phyloP scores from a whole-genome alignment of 2,329 filamentous ascomycete species.

The Epichloe glyceriae region DNA sequence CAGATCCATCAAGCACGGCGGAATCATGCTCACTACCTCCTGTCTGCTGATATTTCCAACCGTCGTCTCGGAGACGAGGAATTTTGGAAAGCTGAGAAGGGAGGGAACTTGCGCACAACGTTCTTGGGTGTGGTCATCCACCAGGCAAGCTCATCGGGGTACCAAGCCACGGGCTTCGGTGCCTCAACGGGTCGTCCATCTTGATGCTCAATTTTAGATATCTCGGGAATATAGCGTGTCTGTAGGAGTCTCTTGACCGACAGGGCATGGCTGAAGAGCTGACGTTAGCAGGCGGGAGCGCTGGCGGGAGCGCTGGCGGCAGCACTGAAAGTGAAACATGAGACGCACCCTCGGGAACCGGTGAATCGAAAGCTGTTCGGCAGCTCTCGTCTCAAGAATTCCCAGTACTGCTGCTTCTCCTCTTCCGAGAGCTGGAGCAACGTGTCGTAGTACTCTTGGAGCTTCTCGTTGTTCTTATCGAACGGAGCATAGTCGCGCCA shows the following conservation, averaged over 20 bases:
- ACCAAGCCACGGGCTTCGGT: constrained; percentile 76
- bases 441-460: constrained; percentile 77
- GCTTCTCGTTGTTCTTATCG: constrained; percentile 67
- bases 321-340: background rate
- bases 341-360: constrained; percentile 68
- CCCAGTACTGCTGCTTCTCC: constrained; percentile 76
- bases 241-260: constrained; percentile 81
- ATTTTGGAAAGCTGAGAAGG: constrained; percentile 96
- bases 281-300: constrained; percentile 8
- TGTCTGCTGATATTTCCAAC: constrained; percentile 96
- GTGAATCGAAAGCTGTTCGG: constrained; percentile 98
- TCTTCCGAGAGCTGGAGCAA: constrained; percentile 63
- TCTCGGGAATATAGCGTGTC: constrained; percentile 80
- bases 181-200: constrained; percentile 75
- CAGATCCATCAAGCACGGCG: constrained; percentile 83
- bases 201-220: constrained; percentile 67
- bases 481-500: constrained; percentile 32
- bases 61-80: constrained; percentile 90
- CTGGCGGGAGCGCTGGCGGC: background rate
- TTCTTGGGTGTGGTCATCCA: constrained; percentile 98
- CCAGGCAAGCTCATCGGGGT: constrained; percentile 90
- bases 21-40: constrained; percentile 98
- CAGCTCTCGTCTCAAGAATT: constrained; percentile 65
- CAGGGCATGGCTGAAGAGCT: constrained; percentile 60
- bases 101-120: constrained; percentile 81